These are phyloP conservation scores for Thalassiosira livingstoniorum DNA, from an alignment of 352 stramenopile genomes.

Conservation along the genomic window DNA sequence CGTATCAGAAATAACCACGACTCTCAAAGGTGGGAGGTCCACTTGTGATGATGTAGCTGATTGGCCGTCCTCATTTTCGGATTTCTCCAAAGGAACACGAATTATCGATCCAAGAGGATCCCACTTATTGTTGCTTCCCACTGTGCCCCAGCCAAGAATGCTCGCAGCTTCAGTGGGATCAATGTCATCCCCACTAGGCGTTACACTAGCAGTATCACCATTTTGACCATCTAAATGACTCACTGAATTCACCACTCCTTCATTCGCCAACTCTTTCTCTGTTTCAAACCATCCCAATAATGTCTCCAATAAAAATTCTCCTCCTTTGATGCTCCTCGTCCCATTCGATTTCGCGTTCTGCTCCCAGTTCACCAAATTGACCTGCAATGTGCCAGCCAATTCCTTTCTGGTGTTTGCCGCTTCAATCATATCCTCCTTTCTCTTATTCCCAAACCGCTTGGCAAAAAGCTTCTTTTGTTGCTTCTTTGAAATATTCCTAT, in stretches of 20 bases:
- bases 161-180: not conserved
- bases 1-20: constrained; percentile 78
- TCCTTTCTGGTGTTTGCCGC: constrained; percentile 42
- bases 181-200: not conserved
- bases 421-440: constrained; percentile 43
- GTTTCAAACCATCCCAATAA: constrained; percentile 37
- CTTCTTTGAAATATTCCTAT: constrained; percentile 57
- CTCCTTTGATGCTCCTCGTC: not conserved
- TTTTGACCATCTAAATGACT: not conserved
- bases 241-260: not conserved
- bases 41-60: constrained; percentile 2
- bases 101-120: constrained; percentile 42
- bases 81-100: constrained; percentile 25
- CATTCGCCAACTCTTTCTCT: not conserved
- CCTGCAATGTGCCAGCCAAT: constrained; percentile 32
- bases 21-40: constrained; percentile 41
- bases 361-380: constrained; percentile 33
- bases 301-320: constrained; percentile 13
- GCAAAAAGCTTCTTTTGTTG: constrained; percentile 54
- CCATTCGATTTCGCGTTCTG: not conserved
- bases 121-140: constrained; percentile 25
- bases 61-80: not conserved
- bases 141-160: constrained; percentile 18
- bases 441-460: constrained; percentile 41
- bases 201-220: not conserved